Evolutionary conservation across 2,329 filamentous ascomycete genomes (phyloP), one percentile per base, ranked within the genome.

Genomic region (Colletotrichum agaves): DNA sequence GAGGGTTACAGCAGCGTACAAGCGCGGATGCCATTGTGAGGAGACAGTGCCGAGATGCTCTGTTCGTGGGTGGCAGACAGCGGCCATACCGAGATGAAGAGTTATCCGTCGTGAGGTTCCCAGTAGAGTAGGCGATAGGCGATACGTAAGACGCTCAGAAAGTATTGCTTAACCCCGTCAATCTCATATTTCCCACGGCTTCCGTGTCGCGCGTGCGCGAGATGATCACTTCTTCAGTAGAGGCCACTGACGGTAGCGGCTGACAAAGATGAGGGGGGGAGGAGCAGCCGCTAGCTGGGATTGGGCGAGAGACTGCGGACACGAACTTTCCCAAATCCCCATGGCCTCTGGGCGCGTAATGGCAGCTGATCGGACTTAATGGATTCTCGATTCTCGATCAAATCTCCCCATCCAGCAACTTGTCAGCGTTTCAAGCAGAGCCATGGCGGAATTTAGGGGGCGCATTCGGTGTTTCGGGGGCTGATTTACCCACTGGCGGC

Each of bases 241-340:
- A 23, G 27, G 50, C 21, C 50, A 35, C 33, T 37, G 19, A 56
- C 27, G 23, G 4, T 23, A 19, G 52, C 56, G 56, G 60, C 52
- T 67, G 60, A 64, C 53, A 63, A 67, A 67, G 60, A 27, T 17
- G 15, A 15, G 17, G 57, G 19, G 19, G 23, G 35, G 31, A 46
- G 15, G 39, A 35, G 23, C 15, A 31, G 59, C 35, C 35, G 59
- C 50, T 56, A 59, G 35, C 41, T 27, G n/a, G 47, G 13, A 58
- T 19, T 19, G 55, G 23, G 39, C 55, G 27, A n/a, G 21, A 58
- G 47, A 50, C n/a, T 23, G 31, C 47, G 47, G 47, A 12, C 33
- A 17, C 37, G 27, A 23, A 19, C n/a, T 19, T 50, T 41, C 33
- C 57, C n/a, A n/a, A n/a, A n/a, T n/a, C n/a, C n/a, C n/a, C 33